phyloP scores from a whole-genome alignment of 495 filamentous ascomycete genomes.

The Aspergillus kassunensis region DNA sequence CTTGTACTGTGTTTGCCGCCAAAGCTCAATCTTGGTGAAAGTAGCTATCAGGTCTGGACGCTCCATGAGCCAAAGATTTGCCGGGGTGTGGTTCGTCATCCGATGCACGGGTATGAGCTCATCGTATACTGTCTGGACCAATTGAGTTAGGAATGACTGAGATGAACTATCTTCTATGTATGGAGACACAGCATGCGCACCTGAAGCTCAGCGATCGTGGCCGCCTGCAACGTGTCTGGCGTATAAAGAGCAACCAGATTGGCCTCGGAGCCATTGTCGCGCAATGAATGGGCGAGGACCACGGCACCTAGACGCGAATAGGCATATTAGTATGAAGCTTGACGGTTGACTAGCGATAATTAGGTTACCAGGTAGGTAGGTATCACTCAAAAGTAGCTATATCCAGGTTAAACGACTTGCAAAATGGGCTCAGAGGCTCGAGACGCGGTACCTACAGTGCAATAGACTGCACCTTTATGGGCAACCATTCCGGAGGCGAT shows the following conservation, averaged over 20 bases:
- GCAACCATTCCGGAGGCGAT: slow-evolving; percentile 28
- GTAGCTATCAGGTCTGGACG: slow-evolving; percentile 83
- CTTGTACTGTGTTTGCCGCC: slow-evolving; percentile 84
- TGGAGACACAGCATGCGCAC: slow-evolving; percentile 35
- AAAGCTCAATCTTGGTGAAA: slow-evolving; percentile 95
- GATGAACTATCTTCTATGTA: neutral
- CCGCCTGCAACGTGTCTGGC: slow-evolving; percentile 64
- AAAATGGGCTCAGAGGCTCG: neutral
- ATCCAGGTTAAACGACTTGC: slow-evolving; percentile 22
- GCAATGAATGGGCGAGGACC: slow-evolving; percentile 90
- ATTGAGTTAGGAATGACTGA: slow-evolving; percentile 11
- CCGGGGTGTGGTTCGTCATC: slow-evolving; percentile 69
- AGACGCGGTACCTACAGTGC: slow-evolving; percentile 45
- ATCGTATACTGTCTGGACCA: slow-evolving; percentile 71
- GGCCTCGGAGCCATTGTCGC: slow-evolving; percentile 83
- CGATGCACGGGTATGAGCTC: slow-evolving; percentile 80
- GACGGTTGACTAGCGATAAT: neutral
- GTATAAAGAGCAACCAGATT: slow-evolving; percentile 83
- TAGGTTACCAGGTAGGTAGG: slow-evolving; percentile 77
- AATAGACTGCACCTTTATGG: slow-evolving; percentile 47
- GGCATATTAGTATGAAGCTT: neutral
- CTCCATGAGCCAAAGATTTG: slow-evolving; percentile 87
- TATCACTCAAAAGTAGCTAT: slow-evolving; percentile 84
- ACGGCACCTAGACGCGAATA: slow-evolving; percentile 63
- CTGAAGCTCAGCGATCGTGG: slow-evolving; percentile 73